Conservation (phyloP, 2,329 filamentous ascomycete genomes). For the Pyricularia pennisetigena region DNA sequence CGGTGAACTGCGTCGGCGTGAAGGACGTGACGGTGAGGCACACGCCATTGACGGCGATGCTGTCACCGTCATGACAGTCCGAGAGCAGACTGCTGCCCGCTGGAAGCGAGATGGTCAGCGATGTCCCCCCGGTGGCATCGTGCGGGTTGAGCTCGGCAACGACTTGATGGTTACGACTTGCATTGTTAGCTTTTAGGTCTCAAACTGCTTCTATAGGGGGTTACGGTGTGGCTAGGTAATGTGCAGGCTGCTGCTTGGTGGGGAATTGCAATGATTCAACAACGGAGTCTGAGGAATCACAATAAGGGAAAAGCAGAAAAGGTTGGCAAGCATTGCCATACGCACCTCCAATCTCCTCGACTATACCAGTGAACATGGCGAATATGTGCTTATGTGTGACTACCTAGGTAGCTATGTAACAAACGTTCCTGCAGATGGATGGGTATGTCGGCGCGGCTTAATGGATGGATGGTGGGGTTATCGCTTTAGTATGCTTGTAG, state of each 20-base stretch:
- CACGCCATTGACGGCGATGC: conserved; percentile 89
- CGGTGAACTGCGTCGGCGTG: conserved; percentile 58
- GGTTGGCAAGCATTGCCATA: background rate
- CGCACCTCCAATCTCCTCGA: conserved; percentile 87
- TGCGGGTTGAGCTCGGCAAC: conserved; percentile 72
- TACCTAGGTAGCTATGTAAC: no score
- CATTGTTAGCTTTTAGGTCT: background rate
- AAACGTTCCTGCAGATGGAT: background rate
- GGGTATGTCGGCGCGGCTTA: background rate
- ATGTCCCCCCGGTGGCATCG: conserved; percentile 80
- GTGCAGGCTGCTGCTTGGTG: no score
- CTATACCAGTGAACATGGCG: conserved; percentile 88
- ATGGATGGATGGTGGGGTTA: background rate
- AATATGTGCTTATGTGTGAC: background rate
- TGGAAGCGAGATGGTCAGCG: conserved; percentile 70
- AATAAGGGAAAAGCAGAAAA: conserved; percentile 1
- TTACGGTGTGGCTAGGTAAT: background rate
- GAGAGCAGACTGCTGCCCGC: conserved; percentile 62
- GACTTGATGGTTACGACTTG: conserved; percentile 36
- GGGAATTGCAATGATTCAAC: background rate
- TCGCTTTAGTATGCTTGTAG: background rate
- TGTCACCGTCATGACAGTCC: conserved; percentile 83
- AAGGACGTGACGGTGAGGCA: conserved; percentile 77
- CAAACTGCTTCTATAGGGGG: background rate
- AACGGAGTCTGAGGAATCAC: background rate